Evolutionary conservation across 305 asterid genomes (phyloP).

Genomic region (Andrographis paniculata): DNA sequence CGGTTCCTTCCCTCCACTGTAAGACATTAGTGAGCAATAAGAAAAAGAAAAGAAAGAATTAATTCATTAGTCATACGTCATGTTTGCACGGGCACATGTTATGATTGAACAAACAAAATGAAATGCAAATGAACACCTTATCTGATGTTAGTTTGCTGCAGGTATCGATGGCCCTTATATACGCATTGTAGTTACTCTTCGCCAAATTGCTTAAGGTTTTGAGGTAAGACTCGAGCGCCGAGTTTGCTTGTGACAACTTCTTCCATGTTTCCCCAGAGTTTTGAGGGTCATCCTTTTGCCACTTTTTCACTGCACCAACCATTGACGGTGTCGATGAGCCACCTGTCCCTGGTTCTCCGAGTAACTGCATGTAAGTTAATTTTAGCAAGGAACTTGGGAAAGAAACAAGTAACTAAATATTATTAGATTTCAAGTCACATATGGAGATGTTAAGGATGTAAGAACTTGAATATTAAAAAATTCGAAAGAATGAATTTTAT

Average conservation of each 20-base stretch:
- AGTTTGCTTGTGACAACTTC: constrained; percentile 64
- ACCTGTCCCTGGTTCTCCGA: constrained; percentile 96
- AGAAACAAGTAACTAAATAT: no score
- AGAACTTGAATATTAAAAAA: constrained; percentile 12
- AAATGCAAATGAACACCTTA: constrained; percentile 38
- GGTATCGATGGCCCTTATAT: constrained; percentile 43
- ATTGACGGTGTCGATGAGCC: constrained; percentile 98
- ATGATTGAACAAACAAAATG: not conserved
- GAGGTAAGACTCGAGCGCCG: constrained; percentile 69
- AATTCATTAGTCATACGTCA: not conserved
- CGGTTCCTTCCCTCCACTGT: constrained; percentile 67
- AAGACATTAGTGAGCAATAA: not conserved
- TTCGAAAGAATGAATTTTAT: constrained; percentile 13
- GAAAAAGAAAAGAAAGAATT: not conserved
- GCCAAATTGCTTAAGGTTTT: constrained; percentile 60
- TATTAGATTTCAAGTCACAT: no score
- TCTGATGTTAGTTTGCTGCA: constrained; percentile 60
- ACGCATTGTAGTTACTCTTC: constrained; percentile 39
- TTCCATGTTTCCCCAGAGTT: constrained; percentile 71
- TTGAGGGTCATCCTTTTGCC: constrained; percentile 85
- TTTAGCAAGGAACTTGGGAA: no score
- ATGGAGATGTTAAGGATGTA: no score
- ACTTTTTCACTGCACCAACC: constrained; percentile 97
- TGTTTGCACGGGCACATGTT: no score
- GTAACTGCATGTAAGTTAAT: constrained; percentile 54